Evolutionary conservation across 805 yeast species (phyloP), one percentile per base, ranked within the genome.

Genomic region (Blastobotrys chiropterorum): DNA sequence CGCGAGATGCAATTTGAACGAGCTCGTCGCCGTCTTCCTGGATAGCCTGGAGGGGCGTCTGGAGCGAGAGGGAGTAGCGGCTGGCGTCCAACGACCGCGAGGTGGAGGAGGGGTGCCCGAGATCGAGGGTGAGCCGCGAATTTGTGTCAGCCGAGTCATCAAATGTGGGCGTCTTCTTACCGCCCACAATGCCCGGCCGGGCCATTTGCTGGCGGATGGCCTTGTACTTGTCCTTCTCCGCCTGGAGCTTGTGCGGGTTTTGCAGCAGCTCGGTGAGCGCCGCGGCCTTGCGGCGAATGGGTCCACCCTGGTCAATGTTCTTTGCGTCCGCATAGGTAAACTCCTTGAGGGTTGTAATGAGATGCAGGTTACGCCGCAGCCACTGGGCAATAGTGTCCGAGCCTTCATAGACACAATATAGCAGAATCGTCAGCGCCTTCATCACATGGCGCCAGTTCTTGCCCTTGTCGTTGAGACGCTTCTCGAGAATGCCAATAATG

Each of bases 381-480:
- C 97, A 92, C 34, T 81, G 71, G 4, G 90, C 95, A 62, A 90
- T 90, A 59, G 84, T 83, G 56, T 90, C 96, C 17, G 90, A 79
- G 39, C 97, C 99, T 55, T 77, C 80, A 59, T 94, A 79, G 7
- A 90, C 89, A 51, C 90, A 74, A 69, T 83, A 92, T 62, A 90
- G 96, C 58, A 92, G 75, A n/a, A 92, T 82, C 1, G 95, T 85
- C 56, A 92, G 75, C 1, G 95, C 53, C 49, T 48, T 94, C 56
- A 95, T 90, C 44, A 92, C 90, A 66, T 92, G 99, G 58, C 96
- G 80, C 97, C 97, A 92, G 69, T 90, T 86, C 67, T 89, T 90
- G 53, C 97, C 98, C 72, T 89, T 90, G 64, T 92, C 98, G 64
- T 90, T 90, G 56, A 92, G 73, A 57, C 99, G 79, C 59, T 89